These are phyloP conservation scores for Cercospora citrullina DNA, from an alignment of 2,329 filamentous ascomycete genomes.

Conservation along the genomic window DNA sequence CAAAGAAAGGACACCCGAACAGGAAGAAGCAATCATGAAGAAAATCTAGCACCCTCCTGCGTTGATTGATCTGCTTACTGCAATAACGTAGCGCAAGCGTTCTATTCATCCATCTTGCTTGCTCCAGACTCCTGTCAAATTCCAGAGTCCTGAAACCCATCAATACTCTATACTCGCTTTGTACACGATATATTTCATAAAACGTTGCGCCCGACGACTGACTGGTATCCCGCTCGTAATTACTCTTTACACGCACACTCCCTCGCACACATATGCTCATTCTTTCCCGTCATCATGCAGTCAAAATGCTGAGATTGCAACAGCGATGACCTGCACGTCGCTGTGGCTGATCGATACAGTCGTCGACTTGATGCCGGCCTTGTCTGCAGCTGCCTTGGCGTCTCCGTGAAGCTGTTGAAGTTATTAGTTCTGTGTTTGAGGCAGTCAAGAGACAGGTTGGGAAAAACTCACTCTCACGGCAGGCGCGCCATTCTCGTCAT, in stretches of 20 bases:
- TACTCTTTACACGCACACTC: neutral
- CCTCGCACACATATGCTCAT: neutral
- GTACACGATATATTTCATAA: neutral
- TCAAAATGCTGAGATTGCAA: constrained; percentile 58
- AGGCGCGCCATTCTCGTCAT: constrained; percentile 78
- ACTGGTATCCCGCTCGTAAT: neutral
- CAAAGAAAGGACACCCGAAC: neutral
- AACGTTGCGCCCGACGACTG: neutral
- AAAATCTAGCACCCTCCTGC: neutral
- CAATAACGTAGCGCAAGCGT: neutral
- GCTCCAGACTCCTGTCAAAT: neutral
- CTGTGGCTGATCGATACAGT: constrained; percentile 95
- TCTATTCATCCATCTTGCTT: neutral
- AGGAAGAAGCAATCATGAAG: neutral
- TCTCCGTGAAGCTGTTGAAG: constrained; percentile 73
- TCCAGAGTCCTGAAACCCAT: neutral
- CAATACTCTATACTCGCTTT: neutral
- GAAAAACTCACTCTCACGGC: constrained; percentile 73
- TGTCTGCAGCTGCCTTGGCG: constrained; percentile 77
- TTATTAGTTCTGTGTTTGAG: constrained; percentile 23
- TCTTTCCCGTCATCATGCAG: neutral
- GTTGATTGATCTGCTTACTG: neutral
- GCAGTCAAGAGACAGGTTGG: neutral
- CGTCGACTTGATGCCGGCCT: constrained; percentile 83
- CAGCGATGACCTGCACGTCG: constrained; percentile 88